Evolutionary conservation across 2,329 filamentous ascomycete genomes (phyloP).

Genomic region (Sarocladium brachiariae): DNA sequence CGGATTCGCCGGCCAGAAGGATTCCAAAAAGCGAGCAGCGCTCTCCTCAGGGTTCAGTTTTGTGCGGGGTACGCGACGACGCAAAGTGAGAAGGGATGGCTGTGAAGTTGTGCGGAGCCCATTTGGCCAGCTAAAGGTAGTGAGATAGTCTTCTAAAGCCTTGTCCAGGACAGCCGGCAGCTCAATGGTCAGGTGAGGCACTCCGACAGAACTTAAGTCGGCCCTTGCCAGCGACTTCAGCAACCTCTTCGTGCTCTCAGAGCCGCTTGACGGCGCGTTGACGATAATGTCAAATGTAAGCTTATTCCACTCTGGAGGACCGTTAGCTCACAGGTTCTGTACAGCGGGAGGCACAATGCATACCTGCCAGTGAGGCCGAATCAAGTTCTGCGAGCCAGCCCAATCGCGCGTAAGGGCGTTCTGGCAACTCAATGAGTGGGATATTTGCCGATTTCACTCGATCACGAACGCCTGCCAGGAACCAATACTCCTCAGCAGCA

Average conservation of each 20-base stretch:
- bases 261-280: constrained; percentile 62
- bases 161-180: constrained; percentile 65
- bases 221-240: constrained; percentile 68
- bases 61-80: constrained; percentile 62
- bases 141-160: constrained; percentile 55
- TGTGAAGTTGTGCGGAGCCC: constrained; percentile 26
- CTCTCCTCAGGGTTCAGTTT: constrained; percentile 61
- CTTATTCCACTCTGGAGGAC: constrained; percentile 62
- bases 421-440: constrained; percentile 71
- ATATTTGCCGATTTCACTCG: constrained; percentile 45
- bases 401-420: constrained; percentile 53
- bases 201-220: constrained; percentile 64
- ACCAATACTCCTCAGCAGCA: constrained; percentile 59
- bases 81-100: constrained; percentile 57
- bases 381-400: constrained; percentile 77
- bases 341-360: neutral
- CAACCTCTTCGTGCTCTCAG: constrained; percentile 69
- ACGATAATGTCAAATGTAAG: constrained; percentile 76
- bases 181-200: constrained; percentile 77
- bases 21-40: constrained; percentile 71
- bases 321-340: constrained; percentile 10
- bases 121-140: constrained; percentile 62
- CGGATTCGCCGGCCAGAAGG: constrained; percentile 71
- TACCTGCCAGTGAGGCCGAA: constrained; percentile 60
- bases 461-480: constrained; percentile 52